Percentiles rank a stretch among this genome's conserved stretches.
Conservation (phyloP, 2,329 filamentous ascomycete species). For the Penicillium expansum region DNA sequence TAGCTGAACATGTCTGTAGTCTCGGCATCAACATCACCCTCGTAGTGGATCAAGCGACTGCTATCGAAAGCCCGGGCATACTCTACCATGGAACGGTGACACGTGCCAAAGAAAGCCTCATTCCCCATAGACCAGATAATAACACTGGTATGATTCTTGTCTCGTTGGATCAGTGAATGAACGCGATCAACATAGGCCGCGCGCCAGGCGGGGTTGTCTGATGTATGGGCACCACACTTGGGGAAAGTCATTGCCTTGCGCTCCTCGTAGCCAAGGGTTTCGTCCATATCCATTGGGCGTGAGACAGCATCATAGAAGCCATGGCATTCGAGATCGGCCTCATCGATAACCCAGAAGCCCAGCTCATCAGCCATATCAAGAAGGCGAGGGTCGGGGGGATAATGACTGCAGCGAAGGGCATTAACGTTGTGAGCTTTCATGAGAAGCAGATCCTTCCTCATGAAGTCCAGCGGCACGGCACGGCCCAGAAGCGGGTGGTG, state of each 20-base stretch:
- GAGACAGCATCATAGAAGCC: slow-evolving; percentile 41
- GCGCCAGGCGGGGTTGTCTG: slow-evolving; percentile 42
- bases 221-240: slow-evolving; percentile 24
- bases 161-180: slow-evolving; percentile 61
- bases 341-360: slow-evolving; percentile 39
- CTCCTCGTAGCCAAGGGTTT: slow-evolving; percentile 59
- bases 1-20: slow-evolving; percentile 65
- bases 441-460: slow-evolving; percentile 60
- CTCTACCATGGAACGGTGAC: slow-evolving; percentile 66
- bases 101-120: slow-evolving; percentile 68
- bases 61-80: slow-evolving; percentile 59
- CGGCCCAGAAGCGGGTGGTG: slow-evolving; percentile 65
- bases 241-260: slow-evolving; percentile 53
- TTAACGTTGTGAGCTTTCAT: slow-evolving; percentile 73
- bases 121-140: slow-evolving; percentile 74
- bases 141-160: slow-evolving; percentile 69
- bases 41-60: slow-evolving; percentile 63
- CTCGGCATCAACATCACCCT: slow-evolving; percentile 59
- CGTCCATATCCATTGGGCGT: slow-evolving; percentile 52
- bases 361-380: slow-evolving; percentile 36
- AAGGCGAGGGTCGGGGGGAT: slow-evolving; percentile 50
- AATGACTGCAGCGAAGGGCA: slow-evolving; percentile 66
- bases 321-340: slow-evolving; percentile 40
- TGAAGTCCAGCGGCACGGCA: slow-evolving; percentile 60
- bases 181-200: slow-evolving; percentile 67